A percentile compares a stretch with the other conserved stretches of the same genome.
Conservation (phyloP, 1,284 basidiomycete genomes). For the Athelia sp. region DNA sequence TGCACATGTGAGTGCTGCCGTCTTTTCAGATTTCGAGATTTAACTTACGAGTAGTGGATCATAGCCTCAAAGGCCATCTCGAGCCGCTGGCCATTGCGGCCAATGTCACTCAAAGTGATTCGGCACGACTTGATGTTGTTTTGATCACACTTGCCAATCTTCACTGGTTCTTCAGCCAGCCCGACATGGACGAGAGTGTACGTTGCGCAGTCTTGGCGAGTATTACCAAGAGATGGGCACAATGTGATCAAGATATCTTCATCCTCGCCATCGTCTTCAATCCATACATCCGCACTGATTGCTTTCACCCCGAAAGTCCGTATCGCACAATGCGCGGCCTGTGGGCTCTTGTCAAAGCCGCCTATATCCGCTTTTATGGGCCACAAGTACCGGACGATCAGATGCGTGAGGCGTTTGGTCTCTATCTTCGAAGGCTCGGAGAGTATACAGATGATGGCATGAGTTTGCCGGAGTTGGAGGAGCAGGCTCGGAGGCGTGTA, state of each 20-base stretch:
- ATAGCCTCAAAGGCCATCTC: slow-evolving; percentile 24
- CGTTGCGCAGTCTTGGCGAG: slow-evolving; percentile 23
- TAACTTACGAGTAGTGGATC: slow-evolving; percentile 17
- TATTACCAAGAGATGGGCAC: slow-evolving; percentile 34
- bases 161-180: slow-evolving; percentile 10
- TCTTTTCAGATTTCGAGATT: background rate
- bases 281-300: slow-evolving; percentile 19
- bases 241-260: slow-evolving; percentile 37
- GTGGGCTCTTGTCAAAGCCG: background rate
- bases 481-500: background rate
- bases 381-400: background rate
- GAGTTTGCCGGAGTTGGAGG: too few relatives aligned
- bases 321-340: background rate
- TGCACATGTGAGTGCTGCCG: slow-evolving; percentile 6
- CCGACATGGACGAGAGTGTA: slow-evolving; percentile 13
- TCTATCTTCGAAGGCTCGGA: too few relatives aligned
- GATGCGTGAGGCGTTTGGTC: background rate
- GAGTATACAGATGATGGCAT: too few relatives aligned
- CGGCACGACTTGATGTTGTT: slow-evolving; percentile 30
- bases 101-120: slow-evolving; percentile 29
- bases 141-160: slow-evolving; percentile 30
- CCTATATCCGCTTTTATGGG: background rate
- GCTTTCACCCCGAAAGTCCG: slow-evolving; percentile 6
- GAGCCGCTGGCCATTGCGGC: slow-evolving; percentile 33
- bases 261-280: slow-evolving; percentile 36